Conservation (phyloP, 1,284 basidiomycete genomes). For the Leccinum variabile region DNA sequence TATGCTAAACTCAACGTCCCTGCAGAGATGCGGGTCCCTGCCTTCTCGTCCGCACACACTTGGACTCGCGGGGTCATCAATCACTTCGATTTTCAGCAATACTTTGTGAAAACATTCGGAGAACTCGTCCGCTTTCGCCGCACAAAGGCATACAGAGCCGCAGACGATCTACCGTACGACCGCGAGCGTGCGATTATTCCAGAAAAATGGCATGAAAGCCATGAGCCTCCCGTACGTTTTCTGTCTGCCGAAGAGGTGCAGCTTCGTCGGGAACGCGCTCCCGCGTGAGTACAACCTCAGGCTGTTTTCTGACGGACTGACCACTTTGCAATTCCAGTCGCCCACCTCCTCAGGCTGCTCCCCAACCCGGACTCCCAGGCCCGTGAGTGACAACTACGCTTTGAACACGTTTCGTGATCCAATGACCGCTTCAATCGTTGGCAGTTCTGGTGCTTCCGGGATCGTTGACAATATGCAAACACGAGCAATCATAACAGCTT, state of each 20-base stretch:
- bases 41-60: not conserved
- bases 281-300: not conserved
- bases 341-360: not conserved
- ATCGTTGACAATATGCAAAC: not conserved
- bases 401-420: not conserved
- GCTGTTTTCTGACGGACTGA: not conserved
- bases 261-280: not conserved
- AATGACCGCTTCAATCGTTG: not conserved
- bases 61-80: not conserved
- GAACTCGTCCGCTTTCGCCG: not conserved
- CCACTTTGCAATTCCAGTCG: not conserved
- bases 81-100: not conserved
- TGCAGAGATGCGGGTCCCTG: not conserved
- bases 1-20: not conserved
- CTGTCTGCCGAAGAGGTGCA: not conserved
- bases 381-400: not conserved
- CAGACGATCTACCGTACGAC: not conserved
- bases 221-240: not conserved
- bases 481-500: not conserved
- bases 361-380: not conserved
- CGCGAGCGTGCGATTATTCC: not conserved
- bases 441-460: not conserved
- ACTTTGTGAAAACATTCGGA: not conserved
- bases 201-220: not conserved
- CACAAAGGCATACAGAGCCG: not conserved